Evolutionary conservation across 192 early-diverging fungal species (phyloP).

Genomic region (Chytriomyces sp.): DNA sequence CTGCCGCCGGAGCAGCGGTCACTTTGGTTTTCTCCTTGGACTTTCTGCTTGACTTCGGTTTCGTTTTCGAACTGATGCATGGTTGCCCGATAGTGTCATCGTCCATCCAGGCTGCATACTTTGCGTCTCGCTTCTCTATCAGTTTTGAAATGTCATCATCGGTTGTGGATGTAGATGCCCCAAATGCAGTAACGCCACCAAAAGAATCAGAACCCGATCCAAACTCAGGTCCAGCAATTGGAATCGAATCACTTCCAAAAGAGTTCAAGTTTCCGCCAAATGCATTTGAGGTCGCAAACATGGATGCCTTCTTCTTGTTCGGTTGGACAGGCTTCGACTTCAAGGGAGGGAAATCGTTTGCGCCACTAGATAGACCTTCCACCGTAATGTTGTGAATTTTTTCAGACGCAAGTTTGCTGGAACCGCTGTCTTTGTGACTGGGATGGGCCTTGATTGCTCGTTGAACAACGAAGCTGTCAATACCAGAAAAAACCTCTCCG

Average conservation of each 20-base stretch:
- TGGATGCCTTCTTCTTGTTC: conserved; percentile 21
- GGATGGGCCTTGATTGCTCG: conserved; percentile 21
- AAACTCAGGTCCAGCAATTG: background rate
- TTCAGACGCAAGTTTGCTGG: background rate
- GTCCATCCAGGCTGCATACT: conserved; percentile 40
- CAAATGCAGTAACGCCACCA: background rate
- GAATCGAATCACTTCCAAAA: conserved; percentile 4
- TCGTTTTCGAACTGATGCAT: background rate
- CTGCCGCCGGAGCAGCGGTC: background rate
- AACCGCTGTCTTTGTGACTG: background rate
- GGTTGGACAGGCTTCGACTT: background rate
- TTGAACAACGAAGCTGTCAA: conserved; percentile 8
- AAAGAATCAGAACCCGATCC: background rate
- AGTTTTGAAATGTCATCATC: conserved; percentile 27
- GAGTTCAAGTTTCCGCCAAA: background rate
- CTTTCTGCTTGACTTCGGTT: background rate
- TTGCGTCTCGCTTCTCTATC: conserved; percentile 30
- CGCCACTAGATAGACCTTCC: background rate
- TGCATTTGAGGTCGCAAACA: conserved; percentile 20
- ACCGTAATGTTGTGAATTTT: too few relatives aligned
- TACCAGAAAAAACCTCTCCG: background rate
- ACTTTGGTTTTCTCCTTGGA: conserved; percentile 15
- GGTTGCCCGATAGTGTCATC: conserved; percentile 21
- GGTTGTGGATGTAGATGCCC: background rate
- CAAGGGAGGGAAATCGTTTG: background rate